These are phyloP conservation scores for Chalciporus piperatus DNA, from an alignment of 768 basidiomycete species.

Conservation along the genomic window DNA sequence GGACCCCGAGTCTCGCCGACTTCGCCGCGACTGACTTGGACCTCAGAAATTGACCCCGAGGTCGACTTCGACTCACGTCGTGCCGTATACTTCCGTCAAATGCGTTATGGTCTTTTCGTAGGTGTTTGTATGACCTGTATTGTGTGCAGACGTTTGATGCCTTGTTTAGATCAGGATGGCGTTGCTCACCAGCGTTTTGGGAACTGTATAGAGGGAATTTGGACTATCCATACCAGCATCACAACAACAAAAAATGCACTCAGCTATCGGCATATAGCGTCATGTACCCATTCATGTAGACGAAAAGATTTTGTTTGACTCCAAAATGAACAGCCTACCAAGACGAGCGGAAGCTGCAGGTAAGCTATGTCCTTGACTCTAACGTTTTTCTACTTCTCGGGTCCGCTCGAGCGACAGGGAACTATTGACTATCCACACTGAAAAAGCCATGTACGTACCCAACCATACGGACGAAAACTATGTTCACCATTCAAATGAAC, in stretches of 20 bases:
- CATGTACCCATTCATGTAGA: not conserved
- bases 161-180: constrained; percentile 69
- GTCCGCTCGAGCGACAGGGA: no score
- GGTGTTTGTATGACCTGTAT: constrained; percentile 32
- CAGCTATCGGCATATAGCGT: not conserved
- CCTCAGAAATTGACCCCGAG: constrained; percentile 95
- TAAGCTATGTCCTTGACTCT: no score
- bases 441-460: no score
- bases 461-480: no score
- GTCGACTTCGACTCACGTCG: constrained; percentile 95
- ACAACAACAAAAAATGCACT: not conserved
- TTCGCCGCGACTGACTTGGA: constrained; percentile 8
- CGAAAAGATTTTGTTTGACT: not conserved
- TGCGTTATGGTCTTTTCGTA: constrained; percentile 97
- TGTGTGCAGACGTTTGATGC: not conserved
- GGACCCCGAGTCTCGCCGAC: not conserved
- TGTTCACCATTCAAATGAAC: no score
- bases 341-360: no score
- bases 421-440: no score
- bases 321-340: no score
- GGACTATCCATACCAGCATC: not conserved
- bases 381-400: no score
- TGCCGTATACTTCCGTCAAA: constrained; percentile 97
- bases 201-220: constrained; percentile 11
- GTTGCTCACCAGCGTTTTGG: constrained; percentile 67